Percentiles rank a stretch among this genome's conserved stretches.
These are phyloP conservation scores for Silene coronaria DNA, from an alignment of 179 eudicot genomes.

Conservation along the genomic window DNA sequence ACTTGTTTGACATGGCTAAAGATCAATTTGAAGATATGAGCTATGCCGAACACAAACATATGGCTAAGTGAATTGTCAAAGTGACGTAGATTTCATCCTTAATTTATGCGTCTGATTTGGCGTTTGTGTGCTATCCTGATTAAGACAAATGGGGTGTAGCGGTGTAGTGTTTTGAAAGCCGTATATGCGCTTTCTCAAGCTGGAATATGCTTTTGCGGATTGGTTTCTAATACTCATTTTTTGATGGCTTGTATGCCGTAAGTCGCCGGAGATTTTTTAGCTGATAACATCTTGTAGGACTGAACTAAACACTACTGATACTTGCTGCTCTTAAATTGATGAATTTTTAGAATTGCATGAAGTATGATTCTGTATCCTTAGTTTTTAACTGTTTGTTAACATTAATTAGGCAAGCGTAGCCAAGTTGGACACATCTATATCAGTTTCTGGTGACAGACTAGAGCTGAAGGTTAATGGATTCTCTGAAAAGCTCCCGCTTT, in stretches of 20 bases:
- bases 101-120: too few relatives aligned
- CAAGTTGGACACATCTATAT: conserved; percentile 86
- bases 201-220: neutral
- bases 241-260: neutral
- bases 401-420: conserved; percentile 82
- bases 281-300: neutral
- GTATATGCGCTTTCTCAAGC: neutral
- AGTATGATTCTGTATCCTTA: neutral
- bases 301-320: neutral
- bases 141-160: too few relatives aligned
- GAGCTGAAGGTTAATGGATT: conserved; percentile 91
- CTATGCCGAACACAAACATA: too few relatives aligned
- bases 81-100: too few relatives aligned
- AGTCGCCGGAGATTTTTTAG: neutral
- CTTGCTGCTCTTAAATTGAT: neutral
- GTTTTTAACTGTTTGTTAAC: conserved; percentile 9
- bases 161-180: neutral
- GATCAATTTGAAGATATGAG: too few relatives aligned
- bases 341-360: neutral
- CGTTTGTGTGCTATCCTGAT: too few relatives aligned
- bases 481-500: conserved; percentile 82
- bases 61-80: too few relatives aligned
- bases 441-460: conserved; percentile 69
- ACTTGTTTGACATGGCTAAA: too few relatives aligned
- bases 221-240: neutral